Evolutionary conservation across 176 grass and related monocot genomes (phyloP).

Genomic region (Pharus latifolius): DNA sequence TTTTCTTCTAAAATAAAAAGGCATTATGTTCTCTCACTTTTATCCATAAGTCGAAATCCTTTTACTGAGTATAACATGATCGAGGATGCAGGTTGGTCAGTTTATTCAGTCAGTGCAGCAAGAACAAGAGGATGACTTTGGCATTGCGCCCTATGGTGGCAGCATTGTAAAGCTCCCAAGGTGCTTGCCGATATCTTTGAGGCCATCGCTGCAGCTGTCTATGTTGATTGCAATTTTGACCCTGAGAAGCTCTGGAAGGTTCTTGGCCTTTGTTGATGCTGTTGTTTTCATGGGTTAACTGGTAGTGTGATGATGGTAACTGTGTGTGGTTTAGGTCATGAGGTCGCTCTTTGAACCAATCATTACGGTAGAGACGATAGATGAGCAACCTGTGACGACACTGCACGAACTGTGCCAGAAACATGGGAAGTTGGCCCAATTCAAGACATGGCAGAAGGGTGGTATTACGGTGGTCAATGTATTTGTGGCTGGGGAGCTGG

Average conservation of each 20-base stretch:
- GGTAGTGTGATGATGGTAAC: neutral
- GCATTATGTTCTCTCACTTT: too few relatives aligned
- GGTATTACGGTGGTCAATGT: constrained; percentile 41
- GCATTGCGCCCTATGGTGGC: constrained; percentile 39
- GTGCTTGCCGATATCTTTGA: constrained; percentile 78
- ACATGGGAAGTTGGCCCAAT: constrained; percentile 42
- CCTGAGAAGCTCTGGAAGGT: constrained; percentile 77
- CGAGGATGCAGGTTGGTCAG: constrained; percentile 48
- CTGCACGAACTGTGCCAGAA: constrained; percentile 68
- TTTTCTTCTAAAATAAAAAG: too few relatives aligned
- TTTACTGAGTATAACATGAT: neutral
- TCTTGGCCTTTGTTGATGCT: neutral
- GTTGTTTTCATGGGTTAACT: neutral
- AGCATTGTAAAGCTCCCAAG: constrained; percentile 52
- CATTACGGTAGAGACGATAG: constrained; percentile 57
- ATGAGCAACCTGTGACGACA: constrained; percentile 67
- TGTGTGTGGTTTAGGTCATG: constrained; percentile 32
- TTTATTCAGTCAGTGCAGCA: constrained; percentile 43
- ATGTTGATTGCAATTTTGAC: constrained; percentile 69
- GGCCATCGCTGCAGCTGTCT: constrained; percentile 59
- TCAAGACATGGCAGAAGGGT: constrained; percentile 48
- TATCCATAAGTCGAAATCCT: too few relatives aligned
- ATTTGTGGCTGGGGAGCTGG: constrained; percentile 36
- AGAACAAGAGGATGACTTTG: constrained; percentile 30
- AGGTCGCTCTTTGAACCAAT: constrained; percentile 61